phyloP scores from a whole-genome alignment of 208 protist species.

The Angomonas desouzai region DNA sequence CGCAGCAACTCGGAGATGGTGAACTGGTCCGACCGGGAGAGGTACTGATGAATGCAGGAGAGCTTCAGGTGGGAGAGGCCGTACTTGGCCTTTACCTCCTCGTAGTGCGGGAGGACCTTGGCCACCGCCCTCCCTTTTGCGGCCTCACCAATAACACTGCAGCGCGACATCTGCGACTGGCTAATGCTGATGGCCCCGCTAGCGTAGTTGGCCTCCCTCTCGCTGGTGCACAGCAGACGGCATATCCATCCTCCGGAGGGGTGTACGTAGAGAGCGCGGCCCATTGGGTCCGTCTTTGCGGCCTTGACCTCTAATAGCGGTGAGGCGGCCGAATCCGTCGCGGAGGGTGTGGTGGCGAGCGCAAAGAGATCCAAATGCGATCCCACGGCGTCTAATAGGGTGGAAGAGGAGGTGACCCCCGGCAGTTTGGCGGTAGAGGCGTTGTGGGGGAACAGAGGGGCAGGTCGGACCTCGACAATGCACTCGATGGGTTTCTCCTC shows the following conservation, averaged over 20 bases:
- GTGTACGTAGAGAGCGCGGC: slow-evolving; percentile 19
- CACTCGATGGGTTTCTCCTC: slow-evolving; percentile 26
- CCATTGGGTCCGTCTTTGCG: neutral
- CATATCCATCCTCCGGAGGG: slow-evolving; percentile 76
- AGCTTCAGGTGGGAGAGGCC: slow-evolving; percentile 82
- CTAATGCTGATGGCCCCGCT: slow-evolving; percentile 81
- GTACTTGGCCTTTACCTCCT: slow-evolving; percentile 60
- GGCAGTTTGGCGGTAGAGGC: neutral
- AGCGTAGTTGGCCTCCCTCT: slow-evolving; percentile 53
- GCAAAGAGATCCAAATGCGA: slow-evolving; percentile 11
- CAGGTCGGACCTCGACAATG: slow-evolving; percentile 42
- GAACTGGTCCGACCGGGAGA: slow-evolving; percentile 81
- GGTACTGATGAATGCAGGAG: slow-evolving; percentile 63
- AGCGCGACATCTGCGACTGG: slow-evolving; percentile 55
- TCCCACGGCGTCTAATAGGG: neutral
- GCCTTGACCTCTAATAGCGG: neutral
- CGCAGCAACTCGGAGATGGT: slow-evolving; percentile 63
- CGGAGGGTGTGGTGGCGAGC: slow-evolving; percentile 14
- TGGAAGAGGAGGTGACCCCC: neutral
- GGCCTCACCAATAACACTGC: slow-evolving; percentile 68
- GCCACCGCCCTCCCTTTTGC: slow-evolving; percentile 64
- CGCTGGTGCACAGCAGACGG: slow-evolving; percentile 67
- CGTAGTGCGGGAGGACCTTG: slow-evolving; percentile 47
- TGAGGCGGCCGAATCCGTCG: neutral
- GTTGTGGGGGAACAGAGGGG: slow-evolving; percentile 2